Base-by-base conservation (phyloP, 768 basidiomycete species). In the Chalciporus pseudorubinellus region DNA sequence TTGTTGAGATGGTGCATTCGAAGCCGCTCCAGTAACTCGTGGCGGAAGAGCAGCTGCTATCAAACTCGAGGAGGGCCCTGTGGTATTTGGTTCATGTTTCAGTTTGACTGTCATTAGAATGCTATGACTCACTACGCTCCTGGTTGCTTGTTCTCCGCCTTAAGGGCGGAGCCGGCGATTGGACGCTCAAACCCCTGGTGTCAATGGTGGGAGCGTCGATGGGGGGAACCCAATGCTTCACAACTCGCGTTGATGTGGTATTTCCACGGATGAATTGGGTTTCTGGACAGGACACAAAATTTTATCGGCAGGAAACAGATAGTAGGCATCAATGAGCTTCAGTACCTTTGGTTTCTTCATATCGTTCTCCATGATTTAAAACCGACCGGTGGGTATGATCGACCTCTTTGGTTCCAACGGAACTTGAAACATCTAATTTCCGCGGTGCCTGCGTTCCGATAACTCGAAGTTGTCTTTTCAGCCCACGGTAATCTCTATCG, bases 401-500 rank as follows among this genome's bases (percentile, higher is more conserved):
- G 12, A 38, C 19, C 21, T 56, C 43, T 4, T 34, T 44, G 1
- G 44, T 47, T 19, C 39, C 51, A 40, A 59, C 55, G 26, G 52
- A 48, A 46, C 40, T 57, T 39, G 48, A 51, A 11, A 47, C 31
- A 20, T 60, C 52, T 10, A 63, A 31, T 48, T 71, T 68, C 0
- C 66, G 68, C 7, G 52, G 13, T 13, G 26, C 18, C 16, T 46
- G 46, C 49, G 69, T 70, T 29, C 77, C 76, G 49, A 89, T 81
- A 2, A 76, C 75, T 13, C 73, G 72, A 20, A 91, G 84, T 12
- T 76, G 74, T 55, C 80, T 84, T 68, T 90, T 90, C 14, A 92
- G 78, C 9, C 76, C 80, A 2, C 78, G 77, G 60, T 91, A 92
- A 64, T 91, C 81, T 63, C 89, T 91, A 56, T 31, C 31, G 28